Evolutionary conservation across 2,329 filamentous ascomycete genomes (phyloP).

Genomic region (Trichoderma hamatum): DNA sequence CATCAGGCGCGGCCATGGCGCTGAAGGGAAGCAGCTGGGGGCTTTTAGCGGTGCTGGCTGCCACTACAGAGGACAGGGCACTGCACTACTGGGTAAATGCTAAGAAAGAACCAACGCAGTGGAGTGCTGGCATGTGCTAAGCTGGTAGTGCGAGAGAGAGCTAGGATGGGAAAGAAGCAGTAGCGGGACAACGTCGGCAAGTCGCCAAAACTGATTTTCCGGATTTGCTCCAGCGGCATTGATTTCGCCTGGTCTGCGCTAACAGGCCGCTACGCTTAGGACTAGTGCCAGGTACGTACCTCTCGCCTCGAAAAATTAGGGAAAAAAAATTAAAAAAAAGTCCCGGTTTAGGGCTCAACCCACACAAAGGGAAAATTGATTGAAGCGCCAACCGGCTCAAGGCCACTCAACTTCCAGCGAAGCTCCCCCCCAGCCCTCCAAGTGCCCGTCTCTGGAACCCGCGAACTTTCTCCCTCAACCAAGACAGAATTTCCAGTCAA

Average conservation of each 20-base stretch:
- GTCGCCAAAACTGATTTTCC: conserved; percentile 33
- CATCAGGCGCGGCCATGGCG: conserved; percentile 26
- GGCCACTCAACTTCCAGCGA: conserved; percentile 19
- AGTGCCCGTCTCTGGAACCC: conserved; percentile 7
- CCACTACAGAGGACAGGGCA: neutral
- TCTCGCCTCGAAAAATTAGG: neutral
- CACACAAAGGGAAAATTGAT: conserved; percentile 34
- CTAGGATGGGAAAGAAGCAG: neutral
- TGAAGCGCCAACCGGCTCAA: conserved; percentile 24
- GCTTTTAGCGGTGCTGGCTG: neutral
- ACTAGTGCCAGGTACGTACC: conserved; percentile 1
- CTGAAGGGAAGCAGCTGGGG: neutral
- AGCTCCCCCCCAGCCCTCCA: conserved; percentile 23
- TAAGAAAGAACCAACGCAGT: neutral
- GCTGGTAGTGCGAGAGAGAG: neutral
- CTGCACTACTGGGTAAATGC: neutral
- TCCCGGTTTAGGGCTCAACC: conserved; percentile 38
- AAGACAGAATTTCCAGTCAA: conserved; percentile 33
- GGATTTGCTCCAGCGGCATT: neutral
- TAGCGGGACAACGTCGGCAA: conserved; percentile 19
- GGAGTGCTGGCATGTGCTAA: neutral
- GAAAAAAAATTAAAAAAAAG: neutral
- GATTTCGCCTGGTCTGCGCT: neutral
- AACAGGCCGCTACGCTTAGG: neutral
- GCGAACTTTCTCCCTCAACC: conserved; percentile 30